Percentiles rank a stretch among this genome's conserved stretches.
Evolutionary conservation across 441 rosid genomes (phyloP).

Genomic region (Populus hybrid): DNA sequence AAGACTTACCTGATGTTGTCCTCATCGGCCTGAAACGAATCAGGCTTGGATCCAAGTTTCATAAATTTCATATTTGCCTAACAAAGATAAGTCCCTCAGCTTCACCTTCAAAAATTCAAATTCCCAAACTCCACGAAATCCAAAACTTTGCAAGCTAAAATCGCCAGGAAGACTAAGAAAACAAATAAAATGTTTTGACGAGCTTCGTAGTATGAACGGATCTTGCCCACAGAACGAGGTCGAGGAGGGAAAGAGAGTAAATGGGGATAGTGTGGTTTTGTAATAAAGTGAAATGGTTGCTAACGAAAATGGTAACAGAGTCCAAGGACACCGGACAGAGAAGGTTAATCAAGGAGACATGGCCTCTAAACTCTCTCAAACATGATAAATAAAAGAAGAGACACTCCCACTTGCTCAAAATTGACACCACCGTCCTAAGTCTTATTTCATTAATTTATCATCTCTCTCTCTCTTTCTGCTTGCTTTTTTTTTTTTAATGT

Average conservation of each 20-base stretch:
- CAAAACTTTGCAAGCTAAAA: conserved; percentile 20
- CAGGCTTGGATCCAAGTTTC: conserved; percentile 99
- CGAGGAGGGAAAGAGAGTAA: conserved; percentile 20
- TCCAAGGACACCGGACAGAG: conserved; percentile 43
- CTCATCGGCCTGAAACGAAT: conserved; percentile 73
- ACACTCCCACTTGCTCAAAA: conserved; percentile 74
- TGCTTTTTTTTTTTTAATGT: conserved; percentile 29
- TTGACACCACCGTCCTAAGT: conserved; percentile 56
- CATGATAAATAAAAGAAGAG: conserved; percentile 40
- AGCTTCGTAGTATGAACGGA: conserved; percentile 39
- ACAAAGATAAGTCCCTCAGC: conserved; percentile 19
- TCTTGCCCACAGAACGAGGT: conserved; percentile 42
- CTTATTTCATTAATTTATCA: conserved; percentile 38
- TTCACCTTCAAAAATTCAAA: conserved; percentile 20
- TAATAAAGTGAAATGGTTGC: conserved; percentile 37
- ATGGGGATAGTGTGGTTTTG: conserved; percentile 22
- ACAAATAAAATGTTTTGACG: conserved; percentile 7
- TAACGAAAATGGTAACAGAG: conserved; percentile 50
- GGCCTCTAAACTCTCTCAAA: conserved; percentile 41
- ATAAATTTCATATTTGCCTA: conserved; percentile 77
- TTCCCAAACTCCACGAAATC: conserved; percentile 10
- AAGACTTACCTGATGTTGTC: conserved; percentile 60
- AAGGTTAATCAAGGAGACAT: conserved; percentile 51
- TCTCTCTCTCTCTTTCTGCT: conserved; percentile 22
- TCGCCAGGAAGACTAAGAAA: conserved; percentile 5